phyloP scores from a whole-genome alignment of 2,329 filamentous ascomycete species.

The Epichloe aotearoae region DNA sequence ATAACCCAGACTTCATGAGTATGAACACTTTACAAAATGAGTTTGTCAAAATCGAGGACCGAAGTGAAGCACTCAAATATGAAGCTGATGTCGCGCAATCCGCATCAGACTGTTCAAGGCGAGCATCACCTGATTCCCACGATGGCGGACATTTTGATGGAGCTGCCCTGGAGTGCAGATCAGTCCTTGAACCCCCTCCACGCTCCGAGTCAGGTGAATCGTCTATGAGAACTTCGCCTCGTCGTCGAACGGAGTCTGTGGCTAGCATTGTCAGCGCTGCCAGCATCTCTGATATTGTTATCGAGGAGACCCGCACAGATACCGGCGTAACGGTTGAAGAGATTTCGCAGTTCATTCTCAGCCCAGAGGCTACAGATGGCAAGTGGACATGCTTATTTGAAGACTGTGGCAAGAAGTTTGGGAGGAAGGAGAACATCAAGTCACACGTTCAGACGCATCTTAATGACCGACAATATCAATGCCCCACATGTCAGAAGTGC shows the following conservation, averaged over 20 bases:
- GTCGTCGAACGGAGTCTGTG: constrained; percentile 46
- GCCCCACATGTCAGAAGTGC: constrained; percentile 84
- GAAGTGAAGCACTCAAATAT: constrained; percentile 21
- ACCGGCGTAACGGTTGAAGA: constrained; percentile 84
- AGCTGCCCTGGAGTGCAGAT: constrained; percentile 28
- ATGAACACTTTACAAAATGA: constrained; percentile 35
- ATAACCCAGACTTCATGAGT: constrained; percentile 43
- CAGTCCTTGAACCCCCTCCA: constrained; percentile 22
- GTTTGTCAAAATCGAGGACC: constrained; percentile 25
- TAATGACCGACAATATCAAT: constrained; percentile 89
- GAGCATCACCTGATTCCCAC: constrained; percentile 32
- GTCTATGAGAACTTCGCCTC: constrained; percentile 18
- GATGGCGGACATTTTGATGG: constrained; percentile 23
- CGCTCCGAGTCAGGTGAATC: constrained; percentile 8
- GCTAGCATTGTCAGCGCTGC: constrained; percentile 45
- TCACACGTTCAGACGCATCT: constrained; percentile 97
- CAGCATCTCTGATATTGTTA: constrained; percentile 48
- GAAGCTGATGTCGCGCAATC: constrained; percentile 20
- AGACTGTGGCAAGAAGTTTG: constrained; percentile 78
- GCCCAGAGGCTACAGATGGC: constrained; percentile 57
- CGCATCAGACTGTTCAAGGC: constrained; percentile 36
- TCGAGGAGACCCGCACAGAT: constrained; percentile 53
- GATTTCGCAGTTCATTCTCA: constrained; percentile 60
- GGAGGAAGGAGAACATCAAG: constrained; percentile 97
- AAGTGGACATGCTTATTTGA: constrained; percentile 70